phyloP scores from a whole-genome alignment of 352 stramenopile genomes.

The Peronospora farinosa region DNA sequence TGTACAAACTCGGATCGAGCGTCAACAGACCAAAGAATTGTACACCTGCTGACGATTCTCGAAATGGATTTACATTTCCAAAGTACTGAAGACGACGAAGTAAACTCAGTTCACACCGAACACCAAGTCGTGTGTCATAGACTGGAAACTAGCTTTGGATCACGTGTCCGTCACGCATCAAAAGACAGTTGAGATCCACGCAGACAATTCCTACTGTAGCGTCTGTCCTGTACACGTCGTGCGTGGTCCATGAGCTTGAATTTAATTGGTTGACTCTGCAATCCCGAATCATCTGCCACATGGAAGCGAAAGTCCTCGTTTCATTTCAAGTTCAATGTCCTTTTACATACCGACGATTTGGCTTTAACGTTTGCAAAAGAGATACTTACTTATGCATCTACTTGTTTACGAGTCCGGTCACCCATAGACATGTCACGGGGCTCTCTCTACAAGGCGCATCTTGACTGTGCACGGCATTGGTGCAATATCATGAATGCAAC shows the following conservation, averaged over 20 bases:
- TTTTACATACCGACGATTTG: slow-evolving; percentile 87
- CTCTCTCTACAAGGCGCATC: slow-evolving; percentile 85
- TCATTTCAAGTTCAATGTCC: slow-evolving; percentile 93
- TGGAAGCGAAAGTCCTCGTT: slow-evolving; percentile 98
- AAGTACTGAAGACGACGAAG: slow-evolving; percentile 96
- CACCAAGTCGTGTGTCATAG: slow-evolving; percentile 94
- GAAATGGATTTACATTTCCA: slow-evolving; percentile 96
- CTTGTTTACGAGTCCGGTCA: slow-evolving; percentile 76
- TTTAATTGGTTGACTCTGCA: slow-evolving; percentile 97
- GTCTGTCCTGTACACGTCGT: slow-evolving; percentile 91
- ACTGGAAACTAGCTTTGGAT: slow-evolving; percentile 98
- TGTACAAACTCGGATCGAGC: slow-evolving; percentile 85
- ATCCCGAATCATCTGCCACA: slow-evolving; percentile 94
- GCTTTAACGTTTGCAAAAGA: slow-evolving; percentile 83
- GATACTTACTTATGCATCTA: slow-evolving; percentile 84
- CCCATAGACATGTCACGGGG: slow-evolving; percentile 82
- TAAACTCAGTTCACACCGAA: slow-evolving; percentile 92
- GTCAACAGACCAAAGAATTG: slow-evolving; percentile 96
- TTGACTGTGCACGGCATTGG: slow-evolving; percentile 89
- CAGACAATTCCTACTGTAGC: slow-evolving; percentile 96
- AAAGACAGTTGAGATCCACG: slow-evolving; percentile 96
- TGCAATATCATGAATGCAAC: not conserved
- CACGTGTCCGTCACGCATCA: slow-evolving; percentile 88
- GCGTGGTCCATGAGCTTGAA: slow-evolving; percentile 95
- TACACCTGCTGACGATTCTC: slow-evolving; percentile 94